These are phyloP conservation scores for Talaromyces sp. DNA, from an alignment of 2,329 filamentous ascomycete species.

Conservation along the genomic window DNA sequence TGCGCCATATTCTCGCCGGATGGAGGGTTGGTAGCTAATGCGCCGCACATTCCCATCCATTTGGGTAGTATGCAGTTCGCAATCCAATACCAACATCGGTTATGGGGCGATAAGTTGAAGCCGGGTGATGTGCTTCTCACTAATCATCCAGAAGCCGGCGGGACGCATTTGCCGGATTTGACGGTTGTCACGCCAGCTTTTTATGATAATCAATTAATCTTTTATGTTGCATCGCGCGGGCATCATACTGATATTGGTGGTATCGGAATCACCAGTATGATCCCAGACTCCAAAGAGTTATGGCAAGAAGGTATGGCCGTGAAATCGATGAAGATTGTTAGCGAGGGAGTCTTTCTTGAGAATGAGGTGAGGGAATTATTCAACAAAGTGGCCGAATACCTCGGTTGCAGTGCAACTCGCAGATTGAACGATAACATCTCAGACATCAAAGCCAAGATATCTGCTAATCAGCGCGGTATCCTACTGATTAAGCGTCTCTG, in stretches of 20 bases:
- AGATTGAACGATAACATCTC: constrained; percentile 76
- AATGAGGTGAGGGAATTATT: constrained; percentile 67
- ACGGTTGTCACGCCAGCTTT: constrained; percentile 76
- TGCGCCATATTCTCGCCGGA: constrained; percentile 74
- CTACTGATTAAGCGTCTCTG: constrained; percentile 69
- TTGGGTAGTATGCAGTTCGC: constrained; percentile 79
- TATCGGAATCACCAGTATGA: constrained; percentile 72
- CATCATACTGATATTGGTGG: constrained; percentile 80
- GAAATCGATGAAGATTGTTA: constrained; percentile 65
- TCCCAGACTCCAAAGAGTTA: constrained; percentile 48
- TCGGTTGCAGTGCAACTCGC: constrained; percentile 71
- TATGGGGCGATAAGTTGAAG: constrained; percentile 71
- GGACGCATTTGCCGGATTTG: constrained; percentile 76
- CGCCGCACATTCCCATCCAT: constrained; percentile 76
- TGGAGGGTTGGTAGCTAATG: constrained; percentile 65
- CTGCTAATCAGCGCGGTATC: constrained; percentile 79
- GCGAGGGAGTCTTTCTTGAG: constrained; percentile 71
- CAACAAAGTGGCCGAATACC: constrained; percentile 66
- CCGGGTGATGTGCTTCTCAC: constrained; percentile 75
- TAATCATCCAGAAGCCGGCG: constrained; percentile 80
- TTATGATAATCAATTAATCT: constrained; percentile 70
- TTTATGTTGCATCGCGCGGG: constrained; percentile 72
- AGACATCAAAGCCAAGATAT: constrained; percentile 77
- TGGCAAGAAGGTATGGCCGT: constrained; percentile 59
- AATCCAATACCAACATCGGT: constrained; percentile 69